Evolutionary conservation across 2,329 filamentous ascomycete genomes (phyloP), one percentile per base, ranked within the genome.

Genomic region (Penicillium sp.): DNA sequence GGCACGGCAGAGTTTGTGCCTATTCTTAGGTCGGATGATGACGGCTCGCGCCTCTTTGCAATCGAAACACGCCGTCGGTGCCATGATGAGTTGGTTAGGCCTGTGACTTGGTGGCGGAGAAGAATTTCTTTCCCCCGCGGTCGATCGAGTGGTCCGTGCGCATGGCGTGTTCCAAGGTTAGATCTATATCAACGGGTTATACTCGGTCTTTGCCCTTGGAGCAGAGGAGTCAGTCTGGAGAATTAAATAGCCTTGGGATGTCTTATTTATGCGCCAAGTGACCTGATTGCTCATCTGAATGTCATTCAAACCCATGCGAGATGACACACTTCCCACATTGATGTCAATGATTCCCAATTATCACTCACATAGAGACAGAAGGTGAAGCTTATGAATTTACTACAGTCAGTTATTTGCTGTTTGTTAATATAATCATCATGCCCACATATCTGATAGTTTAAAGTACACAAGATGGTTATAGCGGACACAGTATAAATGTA

Each of bases 1-100:
- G 5, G 81, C 76, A 68, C 90, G 92, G 83, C 94, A 99, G 47
- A 99, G 84, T 69, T 96, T 96, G 66, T 96, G 87, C 68, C 96
- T 87, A 70, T 97, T 96, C 75, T 97, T 97, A 1, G 94, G 93
- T 29, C 94, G 86, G 61, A 97, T 91, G 57, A 99, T 94, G 21
- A 96, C 84, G 6, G 94, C 93, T 59, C 93, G 86, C 61, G 89
- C 83, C 23, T 81, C 83, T 62, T 89, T 83, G 78, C 94, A 99
- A 63, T 87, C 80, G 51, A 86, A 86, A 73, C 94, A 99, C 23
- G 83, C 78, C 21, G 84, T 82, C 23, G 92, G 91, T 8, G 92
- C 82, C 93, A 97, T 96, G 52, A 39, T 66, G 50, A 21, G 29
- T 25, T 39, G 19, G 31, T 53, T 48, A 21, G 21, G 23, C n/a